Conservation (phyloP, 2,329 filamentous ascomycete species). For the Polychaeton citri region DNA sequence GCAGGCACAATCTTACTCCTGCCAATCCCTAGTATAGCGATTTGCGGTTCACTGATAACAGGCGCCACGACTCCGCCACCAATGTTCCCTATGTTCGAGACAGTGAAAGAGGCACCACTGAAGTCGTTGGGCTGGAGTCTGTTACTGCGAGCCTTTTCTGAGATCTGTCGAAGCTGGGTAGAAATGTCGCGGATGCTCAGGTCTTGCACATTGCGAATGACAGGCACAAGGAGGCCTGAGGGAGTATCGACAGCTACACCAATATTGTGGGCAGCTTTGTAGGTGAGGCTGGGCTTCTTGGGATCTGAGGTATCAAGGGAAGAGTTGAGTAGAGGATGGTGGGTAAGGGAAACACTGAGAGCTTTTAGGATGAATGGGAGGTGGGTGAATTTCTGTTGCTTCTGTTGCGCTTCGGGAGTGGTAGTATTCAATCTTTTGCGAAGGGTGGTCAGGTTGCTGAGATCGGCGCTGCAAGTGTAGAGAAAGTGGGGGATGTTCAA, state of each 20-base stretch:
- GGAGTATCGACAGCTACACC: constrained; percentile 94
- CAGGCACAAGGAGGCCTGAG: constrained; percentile 75
- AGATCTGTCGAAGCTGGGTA: constrained; percentile 59
- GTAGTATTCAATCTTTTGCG: constrained; percentile 57
- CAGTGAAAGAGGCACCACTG: constrained; percentile 77
- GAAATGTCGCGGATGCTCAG: constrained; percentile 70
- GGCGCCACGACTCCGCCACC: constrained; percentile 86
- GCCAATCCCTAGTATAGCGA: constrained; percentile 83
- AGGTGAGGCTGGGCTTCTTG: constrained; percentile 59
- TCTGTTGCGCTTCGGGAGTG: constrained; percentile 16
- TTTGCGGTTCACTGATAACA: constrained; percentile 79
- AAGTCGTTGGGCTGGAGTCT: constrained; percentile 66
- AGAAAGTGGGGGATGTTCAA: constrained; percentile 89
- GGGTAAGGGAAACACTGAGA: constrained; percentile 67
- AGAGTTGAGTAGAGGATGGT: constrained; percentile 78
- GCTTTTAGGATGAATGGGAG: constrained; percentile 95
- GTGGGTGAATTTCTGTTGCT: constrained; percentile 65
- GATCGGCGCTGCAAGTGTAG: constrained; percentile 80
- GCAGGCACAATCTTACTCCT: constrained; percentile 68
- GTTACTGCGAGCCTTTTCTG: constrained; percentile 57
- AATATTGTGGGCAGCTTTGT: constrained; percentile 82
- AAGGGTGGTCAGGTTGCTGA: constrained; percentile 59
- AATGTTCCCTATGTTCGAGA: constrained; percentile 93
- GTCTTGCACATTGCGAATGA: constrained; percentile 69
- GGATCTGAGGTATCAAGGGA: constrained; percentile 54